Evolutionary conservation across 345 rosid genomes (phyloP), one percentile per base, ranked within the genome.

Genomic region (Excoecaria cochinchinensis): DNA sequence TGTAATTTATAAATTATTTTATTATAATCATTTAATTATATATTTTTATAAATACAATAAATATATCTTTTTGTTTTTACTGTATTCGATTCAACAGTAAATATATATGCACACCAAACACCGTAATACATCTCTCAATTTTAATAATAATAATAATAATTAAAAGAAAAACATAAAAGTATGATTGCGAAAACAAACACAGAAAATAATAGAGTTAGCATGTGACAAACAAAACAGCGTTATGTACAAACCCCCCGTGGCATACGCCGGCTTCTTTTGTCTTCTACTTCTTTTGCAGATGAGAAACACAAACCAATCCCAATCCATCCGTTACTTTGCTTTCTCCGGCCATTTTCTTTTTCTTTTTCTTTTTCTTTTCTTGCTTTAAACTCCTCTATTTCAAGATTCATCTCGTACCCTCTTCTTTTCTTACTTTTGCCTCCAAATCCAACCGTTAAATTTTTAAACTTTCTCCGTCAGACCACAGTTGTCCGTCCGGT

Each of bases 251-350:
- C 11, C 22, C 22, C 67, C 84, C 85, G 75, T 73, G 36, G 36
- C 82, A 67, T 50, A 58, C 82, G 85, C 87, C 84, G 87, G 84
- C 83, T 38, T 24, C 42, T 74, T 65, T 82, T 75, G 79, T 83
- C 84, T 72, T 79, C 71, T 75, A 57, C 58, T 58, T 73, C 69
- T 42, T 10, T 44, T 12, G 6, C 17, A 7, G 39, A 6, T 6
- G 12, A 38, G 5, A 31, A 8, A 17, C 9, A 25, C 25, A n/a
- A 24, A 17, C 14, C 11, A 17, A 22, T 68, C 74, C n/a, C 48
- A n/a, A 22, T 10, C 19, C 11, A 4, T 63, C 47, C 25, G 17
- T 24, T 67, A 58, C 24, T 56, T 78, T 40, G 42, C 8, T 71
- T 39, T 39, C 59, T 50, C 58, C 64, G 48, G 48, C 48, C 47